Percentiles rank a stretch among this genome's conserved stretches.
phyloP scores from a whole-genome alignment of 768 basidiomycete genomes.

The Naematelia encephala region DNA sequence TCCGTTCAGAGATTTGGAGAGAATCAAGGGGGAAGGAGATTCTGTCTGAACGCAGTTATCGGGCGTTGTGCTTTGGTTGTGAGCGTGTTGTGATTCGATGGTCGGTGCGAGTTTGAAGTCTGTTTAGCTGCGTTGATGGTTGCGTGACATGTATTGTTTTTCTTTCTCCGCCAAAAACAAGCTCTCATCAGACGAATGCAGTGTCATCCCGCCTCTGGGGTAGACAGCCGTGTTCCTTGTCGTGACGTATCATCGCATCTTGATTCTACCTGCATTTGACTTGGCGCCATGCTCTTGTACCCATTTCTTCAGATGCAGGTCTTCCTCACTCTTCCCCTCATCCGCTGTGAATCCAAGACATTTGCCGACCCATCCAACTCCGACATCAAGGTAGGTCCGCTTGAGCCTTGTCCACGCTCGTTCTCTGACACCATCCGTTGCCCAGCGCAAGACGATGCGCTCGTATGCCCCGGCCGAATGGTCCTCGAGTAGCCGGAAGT shows the following conservation, averaged over 20 bases:
- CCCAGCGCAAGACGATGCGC: slow-evolving; percentile 29
- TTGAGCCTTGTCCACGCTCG: slow-evolving; percentile 34
- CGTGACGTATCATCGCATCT: slow-evolving; percentile 19
- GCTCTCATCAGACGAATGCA: too few relatives aligned
- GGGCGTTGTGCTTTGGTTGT: too few relatives aligned
- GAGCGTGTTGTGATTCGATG: too few relatives aligned
- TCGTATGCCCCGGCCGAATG: slow-evolving; percentile 12
- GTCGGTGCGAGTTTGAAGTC: too few relatives aligned
- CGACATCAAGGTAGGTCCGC: slow-evolving; percentile 26
- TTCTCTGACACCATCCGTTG: slow-evolving; percentile 21
- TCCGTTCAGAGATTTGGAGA: too few relatives aligned
- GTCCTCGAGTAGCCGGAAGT: slow-evolving; percentile 15
- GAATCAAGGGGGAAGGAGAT: too few relatives aligned
- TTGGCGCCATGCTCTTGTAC: slow-evolving; percentile 16
- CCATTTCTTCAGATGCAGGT: slow-evolving; percentile 10
- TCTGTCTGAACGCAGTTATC: too few relatives aligned
- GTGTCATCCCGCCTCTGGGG: too few relatives aligned
- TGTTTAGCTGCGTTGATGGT: too few relatives aligned
- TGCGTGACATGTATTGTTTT: too few relatives aligned
- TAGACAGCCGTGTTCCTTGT: too few relatives aligned
- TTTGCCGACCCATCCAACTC: slow-evolving; percentile 16
- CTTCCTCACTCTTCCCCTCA: background rate
- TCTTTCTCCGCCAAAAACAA: too few relatives aligned
- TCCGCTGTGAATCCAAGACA: slow-evolving; percentile 5
- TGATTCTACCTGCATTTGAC: slow-evolving; percentile 20